phyloP scores from a whole-genome alignment of 192 early-diverging fungal genomes.

The Coemansia sp. region DNA sequence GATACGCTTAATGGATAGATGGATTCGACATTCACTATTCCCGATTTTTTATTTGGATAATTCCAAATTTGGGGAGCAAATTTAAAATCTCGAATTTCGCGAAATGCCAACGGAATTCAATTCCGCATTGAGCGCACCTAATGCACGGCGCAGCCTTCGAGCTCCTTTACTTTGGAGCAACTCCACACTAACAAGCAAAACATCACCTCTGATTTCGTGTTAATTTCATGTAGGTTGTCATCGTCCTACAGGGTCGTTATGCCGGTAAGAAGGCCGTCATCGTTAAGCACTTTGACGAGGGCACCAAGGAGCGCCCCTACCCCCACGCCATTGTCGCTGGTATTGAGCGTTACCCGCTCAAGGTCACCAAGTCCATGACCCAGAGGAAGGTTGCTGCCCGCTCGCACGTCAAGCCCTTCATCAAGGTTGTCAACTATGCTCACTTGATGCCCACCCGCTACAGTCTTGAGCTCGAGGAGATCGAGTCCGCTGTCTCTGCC shows the following conservation, averaged over 20 bases:
- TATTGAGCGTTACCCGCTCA: slow-evolving; percentile 94
- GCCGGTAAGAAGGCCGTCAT: slow-evolving; percentile 99
- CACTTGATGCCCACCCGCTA: slow-evolving; percentile 99
- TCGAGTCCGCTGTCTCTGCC: slow-evolving; percentile 81
- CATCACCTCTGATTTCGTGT: slow-evolving; percentile 8
- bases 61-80: background rate
- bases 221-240: slow-evolving; percentile 75
- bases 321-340: slow-evolving; percentile 98
- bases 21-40: background rate
- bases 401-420: slow-evolving; percentile 98
- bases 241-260: slow-evolving; percentile 96
- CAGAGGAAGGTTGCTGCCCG: slow-evolving; percentile 95
- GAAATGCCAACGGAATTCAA: background rate
- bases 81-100: background rate
- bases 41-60: background rate
- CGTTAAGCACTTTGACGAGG: slow-evolving; percentile 94
- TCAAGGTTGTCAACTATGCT: slow-evolving; percentile 99
- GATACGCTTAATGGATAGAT: slow-evolving; percentile 15
- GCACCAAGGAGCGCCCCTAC: slow-evolving; percentile 94
- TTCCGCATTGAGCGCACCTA: background rate
- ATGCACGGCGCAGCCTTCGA: background rate
- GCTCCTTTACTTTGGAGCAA: background rate
- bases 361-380: slow-evolving; percentile 95
- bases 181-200: background rate
- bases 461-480: slow-evolving; percentile 90